These are phyloP conservation scores for Medicago ruthenica DNA, from an alignment of 306 rosid genomes.

Conservation along the genomic window DNA sequence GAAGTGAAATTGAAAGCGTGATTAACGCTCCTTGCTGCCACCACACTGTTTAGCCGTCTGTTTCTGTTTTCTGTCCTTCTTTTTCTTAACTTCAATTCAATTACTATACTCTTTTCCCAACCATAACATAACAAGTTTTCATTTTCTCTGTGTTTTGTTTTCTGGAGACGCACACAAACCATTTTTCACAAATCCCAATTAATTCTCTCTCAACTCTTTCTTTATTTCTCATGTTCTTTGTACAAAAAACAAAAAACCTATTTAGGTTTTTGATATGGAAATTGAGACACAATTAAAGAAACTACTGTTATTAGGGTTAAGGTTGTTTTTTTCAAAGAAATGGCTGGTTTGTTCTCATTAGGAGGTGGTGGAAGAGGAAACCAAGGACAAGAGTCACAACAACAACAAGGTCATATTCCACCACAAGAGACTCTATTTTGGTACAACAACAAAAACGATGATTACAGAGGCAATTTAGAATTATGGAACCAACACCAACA, in stretches of 20 bases:
- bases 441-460: conserved; percentile 66
- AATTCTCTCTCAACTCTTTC: background rate
- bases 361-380: conserved; percentile 72
- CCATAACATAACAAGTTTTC: conserved; percentile 37
- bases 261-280: conserved; percentile 75
- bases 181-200: background rate
- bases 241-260: conserved; percentile 23
- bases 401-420: conserved; percentile 44
- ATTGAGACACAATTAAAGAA: conserved; percentile 43
- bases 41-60: conserved; percentile 43
- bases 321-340: conserved; percentile 34
- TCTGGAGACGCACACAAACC: conserved; percentile 4
- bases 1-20: conserved; percentile 50
- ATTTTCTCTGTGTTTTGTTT: conserved; percentile 36
- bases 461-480: conserved; percentile 69
- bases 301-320: background rate
- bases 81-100: conserved; percentile 35
- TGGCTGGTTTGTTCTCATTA: conserved; percentile 95
- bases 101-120: conserved; percentile 31
- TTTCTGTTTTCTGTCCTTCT: conserved; percentile 1
- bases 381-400: background rate
- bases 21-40: conserved; percentile 48
- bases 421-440: conserved; percentile 62
- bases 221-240: background rate
- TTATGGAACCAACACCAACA: conserved; percentile 79